Base-by-base conservation (phyloP, 768 basidiomycete species). In the Arthromyces matolae region DNA sequence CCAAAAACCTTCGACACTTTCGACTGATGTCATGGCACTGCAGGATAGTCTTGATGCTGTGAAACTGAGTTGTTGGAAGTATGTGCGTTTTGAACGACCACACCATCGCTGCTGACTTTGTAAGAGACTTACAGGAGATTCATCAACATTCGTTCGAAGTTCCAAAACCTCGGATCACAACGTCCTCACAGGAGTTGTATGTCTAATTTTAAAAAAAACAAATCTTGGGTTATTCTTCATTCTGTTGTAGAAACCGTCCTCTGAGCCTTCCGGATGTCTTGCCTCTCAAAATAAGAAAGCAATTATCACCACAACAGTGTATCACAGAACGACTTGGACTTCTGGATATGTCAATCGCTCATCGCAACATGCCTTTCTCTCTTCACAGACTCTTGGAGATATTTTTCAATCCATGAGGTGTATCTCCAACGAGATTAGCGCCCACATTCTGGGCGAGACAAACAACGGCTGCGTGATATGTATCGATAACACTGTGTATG, bases 311-410 rank as follows among this genome's bases (percentile, higher is more conserved):
- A 57, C 86, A 24, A 79, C 84, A 3, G 66, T 87, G 7, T 74
- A 87, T 59, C 77, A 76, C 53, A 79, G 75, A 46, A 67, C 84
- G 20, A 57, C 75, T 18, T 88, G 85, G 83, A 72, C 77, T 18
- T 77, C 77, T 44, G 79, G 78, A 42, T 74, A 77, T 42, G 67
- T 84, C 9, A 70, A 71, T 38, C 83, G 84, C 29, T 66, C 74
- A 47, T 89, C 88, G 8, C 84, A 84, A 55, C 86, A 89, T 59
- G 77, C 74, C 9, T 60, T 87, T 6, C 61, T 84, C 13, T 82
- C 86, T n/a, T 83, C 82, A 4, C 85, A 90, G 57, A 86, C 81
- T 0, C 75, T 93, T 3, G 75, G 71, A 16, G 83, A 89, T 51
- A 61, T 91, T 10, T 76, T 76, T 47, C 64, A 71, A 4, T 64